Conservation (phyloP, 2,329 filamentous ascomycete species). For the Thelonectria rubi region DNA sequence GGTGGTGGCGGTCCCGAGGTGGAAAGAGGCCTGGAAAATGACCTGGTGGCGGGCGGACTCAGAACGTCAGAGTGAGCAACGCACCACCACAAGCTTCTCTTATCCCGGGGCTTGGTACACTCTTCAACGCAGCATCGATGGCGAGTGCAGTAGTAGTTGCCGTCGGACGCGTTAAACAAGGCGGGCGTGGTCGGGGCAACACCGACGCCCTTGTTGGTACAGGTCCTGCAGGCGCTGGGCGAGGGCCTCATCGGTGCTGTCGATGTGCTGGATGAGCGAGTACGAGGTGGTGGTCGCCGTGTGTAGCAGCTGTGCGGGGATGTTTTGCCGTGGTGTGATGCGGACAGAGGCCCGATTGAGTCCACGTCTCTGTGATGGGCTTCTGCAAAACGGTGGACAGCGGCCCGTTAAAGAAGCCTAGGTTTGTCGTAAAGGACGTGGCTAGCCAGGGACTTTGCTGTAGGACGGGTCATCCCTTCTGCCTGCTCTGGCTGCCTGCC, state of each 20-base stretch:
- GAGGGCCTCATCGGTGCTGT: background rate
- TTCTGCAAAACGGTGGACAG: background rate
- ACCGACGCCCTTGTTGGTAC: background rate
- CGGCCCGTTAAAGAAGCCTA: background rate
- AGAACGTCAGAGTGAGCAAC: background rate
- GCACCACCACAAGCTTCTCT: background rate
- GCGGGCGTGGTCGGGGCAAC: background rate
- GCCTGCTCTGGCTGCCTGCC: background rate
- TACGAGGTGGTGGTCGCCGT: background rate
- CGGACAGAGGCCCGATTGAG: background rate
- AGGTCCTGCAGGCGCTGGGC: background rate
- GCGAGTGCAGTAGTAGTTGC: constrained; percentile 8
- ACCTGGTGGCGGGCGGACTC: too few relatives aligned
- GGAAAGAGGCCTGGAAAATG: too few relatives aligned
- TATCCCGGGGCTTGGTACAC: background rate
- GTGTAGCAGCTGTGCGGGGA: background rate
- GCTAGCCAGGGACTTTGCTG: background rate
- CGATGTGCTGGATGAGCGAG: background rate
- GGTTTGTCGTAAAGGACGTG: background rate
- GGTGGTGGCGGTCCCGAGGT: too few relatives aligned
- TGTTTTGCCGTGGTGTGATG: background rate
- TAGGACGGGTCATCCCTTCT: background rate
- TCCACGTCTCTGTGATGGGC: background rate
- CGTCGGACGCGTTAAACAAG: background rate
- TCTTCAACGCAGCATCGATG: constrained; percentile 3